Evolutionary conservation across 192 early-diverging fungal genomes (phyloP), one percentile per base, ranked within the genome.

Genomic region (Coemansia biformis): DNA sequence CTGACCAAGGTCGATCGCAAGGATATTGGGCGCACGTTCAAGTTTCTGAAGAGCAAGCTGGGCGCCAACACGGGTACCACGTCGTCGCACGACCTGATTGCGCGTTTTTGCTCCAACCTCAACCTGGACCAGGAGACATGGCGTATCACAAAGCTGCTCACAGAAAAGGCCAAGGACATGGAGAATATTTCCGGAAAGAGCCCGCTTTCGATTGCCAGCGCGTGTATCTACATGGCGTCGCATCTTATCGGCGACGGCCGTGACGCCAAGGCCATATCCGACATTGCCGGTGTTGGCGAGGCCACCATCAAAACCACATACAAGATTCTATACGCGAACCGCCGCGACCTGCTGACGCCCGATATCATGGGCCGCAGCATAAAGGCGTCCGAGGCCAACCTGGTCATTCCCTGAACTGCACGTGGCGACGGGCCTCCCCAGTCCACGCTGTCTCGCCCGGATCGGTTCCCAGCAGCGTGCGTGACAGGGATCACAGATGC

Each of bases 1-100:
- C 54, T 92, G 50, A 94, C 91, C 0, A 88, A 91, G 37, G 91
- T 96, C 0, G 83, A 89, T 32, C 93, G 91, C 65, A 96, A 91
- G 56, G 92, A 96, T 43, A 90, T 96, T 68, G 91, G 90, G 1
- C 75, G 92, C 10, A 84, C 84, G 35, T 79, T 83, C 51, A 70
- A 78, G 48, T 54, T 58, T 35, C 55, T 79, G 22, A 71, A 66
- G 51, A 60, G 54, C 43, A 66, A 75, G 44, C 65, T 86, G 22
- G 83, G 79, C n/a, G 38, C 75, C 14, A 75, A 78, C 41, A 59
- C 81, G 21, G 75, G 76, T 2, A 79, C 76, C 8, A 87, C 84
- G 79, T 81, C 80, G 7, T 84, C 81, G 5, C 79, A 86, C 42
- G 80, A 86, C 59, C 63, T 88, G 46, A 84, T 87, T 78, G 75